Base-by-base conservation (phyloP, 495 filamentous ascomycete species). In the Penicillium verhagenii region DNA sequence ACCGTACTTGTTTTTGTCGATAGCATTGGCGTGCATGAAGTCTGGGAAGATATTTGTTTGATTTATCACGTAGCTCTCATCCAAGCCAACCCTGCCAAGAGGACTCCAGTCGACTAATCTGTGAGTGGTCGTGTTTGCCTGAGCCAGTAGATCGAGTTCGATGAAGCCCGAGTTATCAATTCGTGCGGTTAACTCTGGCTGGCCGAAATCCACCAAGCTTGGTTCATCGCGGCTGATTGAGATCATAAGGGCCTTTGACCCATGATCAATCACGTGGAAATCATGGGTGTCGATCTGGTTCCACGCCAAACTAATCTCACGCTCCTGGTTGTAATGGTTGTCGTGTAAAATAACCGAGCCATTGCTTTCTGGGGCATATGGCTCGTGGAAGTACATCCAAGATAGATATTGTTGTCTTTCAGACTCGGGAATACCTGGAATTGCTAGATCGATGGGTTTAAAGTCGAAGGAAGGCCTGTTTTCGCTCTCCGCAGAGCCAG, bases 1-100 rank as follows among this genome's bases (percentile, higher is more conserved):
- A 4, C 79, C 77, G 3, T 71, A 57, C 0, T 51, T 33, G 56
- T 75, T 68, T 59, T 77, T 78, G 61, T 80, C 79, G 33, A 80
- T 71, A 40, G 72, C 73, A 58, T 79, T 80, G 5, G 14, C 3
- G n/a, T 37, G 33, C n/a, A n/a, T n/a, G n/a, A n/a, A n/a, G n/a
- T n/a, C n/a, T n/a, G n/a, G n/a, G n/a, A n/a, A n/a, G n/a, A n/a
- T n/a, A n/a, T n/a, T n/a, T n/a, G n/a, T n/a, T n/a, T n/a, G n/a
- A n/a, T n/a, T n/a, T n/a, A n/a, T n/a, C n/a, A n/a, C n/a, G n/a
- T n/a, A n/a, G n/a, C n/a, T n/a, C n/a, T n/a, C n/a, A n/a, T n/a
- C n/a, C n/a, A n/a, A n/a, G n/a, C n/a, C n/a, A n/a, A n/a, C n/a
- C n/a, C n/a, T n/a, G n/a, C n/a, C n/a, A n/a, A n/a, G n/a, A n/a